Evolutionary conservation across 768 basidiomycete species (phyloP).

Genomic region (Fomitopsis pulvina): DNA sequence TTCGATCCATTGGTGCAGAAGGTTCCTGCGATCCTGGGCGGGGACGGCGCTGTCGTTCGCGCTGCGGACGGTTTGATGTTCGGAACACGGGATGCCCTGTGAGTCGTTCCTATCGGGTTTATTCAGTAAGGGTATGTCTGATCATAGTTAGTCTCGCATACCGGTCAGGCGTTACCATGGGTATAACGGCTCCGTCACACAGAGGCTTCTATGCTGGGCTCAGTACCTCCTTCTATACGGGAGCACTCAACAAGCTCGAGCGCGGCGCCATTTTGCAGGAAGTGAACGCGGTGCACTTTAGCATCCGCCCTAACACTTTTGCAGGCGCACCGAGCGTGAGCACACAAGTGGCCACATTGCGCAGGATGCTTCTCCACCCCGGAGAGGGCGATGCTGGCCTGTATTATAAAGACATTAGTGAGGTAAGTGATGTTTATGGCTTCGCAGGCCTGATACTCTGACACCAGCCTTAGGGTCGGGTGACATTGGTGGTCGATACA

Average conservation of each 20-base stretch:
- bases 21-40: conserved; percentile 30
- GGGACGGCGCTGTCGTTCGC: conserved; percentile 35
- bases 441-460: background rate
- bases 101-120: too few relatives aligned
- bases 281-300: conserved; percentile 61
- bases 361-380: conserved; percentile 40
- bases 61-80: conserved; percentile 75
- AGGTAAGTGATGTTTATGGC: conserved; percentile 28
- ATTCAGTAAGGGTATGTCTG: too few relatives aligned
- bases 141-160: conserved; percentile 76
- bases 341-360: conserved; percentile 59
- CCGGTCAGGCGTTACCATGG: conserved; percentile 65
- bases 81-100: conserved; percentile 52
- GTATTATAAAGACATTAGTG: conserved; percentile 36
- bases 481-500: conserved; percentile 56
- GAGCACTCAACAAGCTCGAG: conserved; percentile 52
- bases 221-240: conserved; percentile 53
- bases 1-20: conserved; percentile 36
- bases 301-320: conserved; percentile 36
- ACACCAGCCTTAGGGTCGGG: conserved; percentile 34
- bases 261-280: conserved; percentile 59
- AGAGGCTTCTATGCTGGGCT: conserved; percentile 56
- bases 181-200: conserved; percentile 52
- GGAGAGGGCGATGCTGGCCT: conserved; percentile 33
- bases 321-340: conserved; percentile 44